A percentile compares a stretch with the other conserved stretches of the same genome.
Conservation (phyloP, 768 basidiomycete genomes). For the Auriscalpium orientale region DNA sequence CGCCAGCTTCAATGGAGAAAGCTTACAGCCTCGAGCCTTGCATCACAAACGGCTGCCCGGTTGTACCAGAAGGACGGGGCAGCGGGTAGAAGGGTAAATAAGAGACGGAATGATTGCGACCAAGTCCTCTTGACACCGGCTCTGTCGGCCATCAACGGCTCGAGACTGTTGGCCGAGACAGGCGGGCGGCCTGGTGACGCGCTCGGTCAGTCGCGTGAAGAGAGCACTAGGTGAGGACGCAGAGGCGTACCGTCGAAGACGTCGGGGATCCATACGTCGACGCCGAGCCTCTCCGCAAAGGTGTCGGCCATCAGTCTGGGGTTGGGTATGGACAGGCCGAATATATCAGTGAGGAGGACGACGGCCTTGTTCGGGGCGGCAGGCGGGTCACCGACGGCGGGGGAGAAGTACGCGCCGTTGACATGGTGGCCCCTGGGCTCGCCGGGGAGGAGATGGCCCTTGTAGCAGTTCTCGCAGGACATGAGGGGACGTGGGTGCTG, state of each 20-base stretch:
- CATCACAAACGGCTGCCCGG: conserved; percentile 23
- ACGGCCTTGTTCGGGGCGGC: conserved; percentile 30
- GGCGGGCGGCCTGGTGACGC: conserved; percentile 22
- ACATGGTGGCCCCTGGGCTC: conserved; percentile 36
- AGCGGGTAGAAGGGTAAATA: conserved; percentile 16
- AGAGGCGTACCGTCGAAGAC: conserved; percentile 41
- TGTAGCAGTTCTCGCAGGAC: conserved; percentile 28
- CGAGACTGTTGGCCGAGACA: conserved; percentile 20
- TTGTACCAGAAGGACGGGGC: conserved; percentile 15
- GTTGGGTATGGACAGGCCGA: conserved; percentile 45
- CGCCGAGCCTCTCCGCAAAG: conserved; percentile 37
- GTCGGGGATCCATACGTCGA: conserved; percentile 62
- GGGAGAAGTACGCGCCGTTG: conserved; percentile 38
- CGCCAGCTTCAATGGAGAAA: background rate
- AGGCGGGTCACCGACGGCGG: conserved; percentile 17
- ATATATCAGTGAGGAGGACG: conserved; percentile 49
- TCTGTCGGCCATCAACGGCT: conserved; percentile 23
- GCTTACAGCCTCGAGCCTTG: conserved; percentile 20
- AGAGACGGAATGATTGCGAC: conserved; percentile 14
- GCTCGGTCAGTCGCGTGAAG: background rate
- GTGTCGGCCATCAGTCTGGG: conserved; percentile 51
- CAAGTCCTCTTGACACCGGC: conserved; percentile 19
- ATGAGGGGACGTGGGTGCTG: background rate
- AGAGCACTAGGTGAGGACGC: background rate
- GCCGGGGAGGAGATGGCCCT: conserved; percentile 36